Evolutionary conservation across 1,284 basidiomycete species (phyloP).

Genomic region (Ceratobasidium sp.): DNA sequence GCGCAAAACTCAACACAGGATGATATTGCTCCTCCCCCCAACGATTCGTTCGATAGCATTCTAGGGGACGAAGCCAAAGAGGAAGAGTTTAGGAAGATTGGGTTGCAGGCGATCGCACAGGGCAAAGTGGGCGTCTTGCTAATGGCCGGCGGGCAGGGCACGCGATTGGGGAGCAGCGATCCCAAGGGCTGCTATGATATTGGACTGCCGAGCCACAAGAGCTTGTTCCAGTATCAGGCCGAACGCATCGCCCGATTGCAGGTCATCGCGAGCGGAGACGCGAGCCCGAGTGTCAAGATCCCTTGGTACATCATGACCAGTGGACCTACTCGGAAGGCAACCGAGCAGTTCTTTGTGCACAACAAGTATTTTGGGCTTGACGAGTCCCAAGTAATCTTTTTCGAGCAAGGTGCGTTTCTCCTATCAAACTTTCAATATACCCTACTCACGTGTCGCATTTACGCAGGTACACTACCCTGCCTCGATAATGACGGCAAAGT

Average conservation of each 20-base stretch:
- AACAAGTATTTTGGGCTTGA: conserved; percentile 88
- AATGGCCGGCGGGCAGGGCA: conserved; percentile 98
- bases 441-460: conserved; percentile 37
- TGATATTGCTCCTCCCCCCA: conserved; percentile 80
- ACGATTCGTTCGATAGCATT: conserved; percentile 72
- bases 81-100: conserved; percentile 75
- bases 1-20: conserved; percentile 60
- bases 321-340: conserved; percentile 90
- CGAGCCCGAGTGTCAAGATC: conserved; percentile 69
- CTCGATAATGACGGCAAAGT: conserved; percentile 95
- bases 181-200: conserved; percentile 99
- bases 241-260: conserved; percentile 91
- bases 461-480: conserved; percentile 87
- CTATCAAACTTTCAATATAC: conserved; percentile 18
- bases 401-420: conserved; percentile 87
- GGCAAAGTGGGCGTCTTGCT: conserved; percentile 92
- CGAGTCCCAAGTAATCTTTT: conserved; percentile 86
- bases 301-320: conserved; percentile 99
- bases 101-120: conserved; percentile 81
- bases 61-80: conserved; percentile 67
- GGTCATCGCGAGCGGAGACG: conserved; percentile 70
- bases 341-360: conserved; percentile 85
- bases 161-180: conserved; percentile 87
- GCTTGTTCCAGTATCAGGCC: conserved; percentile 96
- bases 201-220: conserved; percentile 89